Conservation (phyloP, 192 early-diverging fungal genomes). For the Gamsiella multidivaricata region DNA sequence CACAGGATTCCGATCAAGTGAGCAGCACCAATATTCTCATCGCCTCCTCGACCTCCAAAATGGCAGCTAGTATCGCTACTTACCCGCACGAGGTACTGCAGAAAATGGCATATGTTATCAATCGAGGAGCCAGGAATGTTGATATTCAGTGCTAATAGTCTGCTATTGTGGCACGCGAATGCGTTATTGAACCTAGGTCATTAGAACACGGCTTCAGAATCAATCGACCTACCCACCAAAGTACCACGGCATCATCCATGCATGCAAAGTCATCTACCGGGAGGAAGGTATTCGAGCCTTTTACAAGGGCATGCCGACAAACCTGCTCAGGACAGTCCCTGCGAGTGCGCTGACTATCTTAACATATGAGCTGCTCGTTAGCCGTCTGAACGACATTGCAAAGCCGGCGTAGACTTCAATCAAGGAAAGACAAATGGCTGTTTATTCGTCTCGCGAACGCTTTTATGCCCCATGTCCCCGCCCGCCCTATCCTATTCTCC, state of each 20-base stretch:
- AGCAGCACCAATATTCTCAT: constrained; percentile 72
- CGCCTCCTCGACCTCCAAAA: constrained; percentile 88
- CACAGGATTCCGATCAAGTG: constrained; percentile 49
- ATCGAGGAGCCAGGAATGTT: too few relatives aligned
- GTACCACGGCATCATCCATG: constrained; percentile 88
- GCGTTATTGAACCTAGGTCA: constrained; percentile 67
- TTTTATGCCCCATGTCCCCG: too few relatives aligned
- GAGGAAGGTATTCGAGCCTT: constrained; percentile 88
- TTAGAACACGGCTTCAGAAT: constrained; percentile 94
- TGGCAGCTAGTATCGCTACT: constrained; percentile 87
- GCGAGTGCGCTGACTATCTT: constrained; percentile 86
- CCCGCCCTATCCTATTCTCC: too few relatives aligned
- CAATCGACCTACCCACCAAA: constrained; percentile 77
- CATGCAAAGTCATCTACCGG: constrained; percentile 71
- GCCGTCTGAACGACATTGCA: constrained; percentile 60
- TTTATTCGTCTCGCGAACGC: too few relatives aligned
- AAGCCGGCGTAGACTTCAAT: constrained; percentile 36
- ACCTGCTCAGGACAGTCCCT: constrained; percentile 90
- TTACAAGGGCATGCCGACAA: constrained; percentile 89
- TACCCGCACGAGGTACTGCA: constrained; percentile 91
- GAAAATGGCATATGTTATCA: background rate
- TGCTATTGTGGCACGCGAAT: background rate
- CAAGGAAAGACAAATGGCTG: too few relatives aligned
- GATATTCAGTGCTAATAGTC: background rate
- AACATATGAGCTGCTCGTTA: constrained; percentile 89